Conservation (phyloP, 1,284 basidiomycete genomes). For the Marasmius tenuissimus region DNA sequence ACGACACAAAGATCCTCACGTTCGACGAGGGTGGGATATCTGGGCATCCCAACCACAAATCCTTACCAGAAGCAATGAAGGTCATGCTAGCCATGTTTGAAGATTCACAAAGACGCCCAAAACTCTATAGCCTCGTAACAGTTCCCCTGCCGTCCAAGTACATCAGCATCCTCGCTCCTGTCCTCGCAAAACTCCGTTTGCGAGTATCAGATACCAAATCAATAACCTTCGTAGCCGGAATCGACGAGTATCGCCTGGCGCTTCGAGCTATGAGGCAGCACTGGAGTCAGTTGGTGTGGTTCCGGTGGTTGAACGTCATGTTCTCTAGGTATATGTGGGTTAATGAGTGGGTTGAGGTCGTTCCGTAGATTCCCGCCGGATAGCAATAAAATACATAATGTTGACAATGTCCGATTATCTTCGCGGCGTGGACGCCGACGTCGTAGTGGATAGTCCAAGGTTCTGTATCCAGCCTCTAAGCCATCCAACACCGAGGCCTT, state of each 20-base stretch:
- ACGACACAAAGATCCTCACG: constrained; percentile 72
- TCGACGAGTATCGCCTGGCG: constrained; percentile 55
- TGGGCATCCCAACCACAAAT: constrained; percentile 87
- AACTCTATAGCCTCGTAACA: constrained; percentile 64
- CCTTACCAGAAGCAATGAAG: constrained; percentile 61
- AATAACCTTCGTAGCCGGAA: constrained; percentile 51
- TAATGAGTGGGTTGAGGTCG: constrained; percentile 69
- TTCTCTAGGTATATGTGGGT: constrained; percentile 93
- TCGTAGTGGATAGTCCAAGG: constrained; percentile 23
- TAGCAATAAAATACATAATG: neutral
- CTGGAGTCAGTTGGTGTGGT: constrained; percentile 84
- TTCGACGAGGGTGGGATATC: constrained; percentile 87
- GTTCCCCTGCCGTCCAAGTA: constrained; percentile 64
- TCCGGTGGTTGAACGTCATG: constrained; percentile 82
- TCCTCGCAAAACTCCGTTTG: constrained; percentile 44
- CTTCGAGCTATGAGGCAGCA: constrained; percentile 77
- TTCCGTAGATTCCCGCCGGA: neutral
- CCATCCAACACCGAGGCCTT: constrained; percentile 46
- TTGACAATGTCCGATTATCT: neutral
- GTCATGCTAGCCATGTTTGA: constrained; percentile 36
- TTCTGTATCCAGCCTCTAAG: constrained; percentile 39
- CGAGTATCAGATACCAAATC: too few species aligned
- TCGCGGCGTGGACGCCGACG: neutral
- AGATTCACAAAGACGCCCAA: constrained; percentile 26
- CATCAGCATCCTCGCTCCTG: constrained; percentile 46